Conservation (phyloP, 106 monocot genomes). For the Phalaenopsis equestris region DNA sequence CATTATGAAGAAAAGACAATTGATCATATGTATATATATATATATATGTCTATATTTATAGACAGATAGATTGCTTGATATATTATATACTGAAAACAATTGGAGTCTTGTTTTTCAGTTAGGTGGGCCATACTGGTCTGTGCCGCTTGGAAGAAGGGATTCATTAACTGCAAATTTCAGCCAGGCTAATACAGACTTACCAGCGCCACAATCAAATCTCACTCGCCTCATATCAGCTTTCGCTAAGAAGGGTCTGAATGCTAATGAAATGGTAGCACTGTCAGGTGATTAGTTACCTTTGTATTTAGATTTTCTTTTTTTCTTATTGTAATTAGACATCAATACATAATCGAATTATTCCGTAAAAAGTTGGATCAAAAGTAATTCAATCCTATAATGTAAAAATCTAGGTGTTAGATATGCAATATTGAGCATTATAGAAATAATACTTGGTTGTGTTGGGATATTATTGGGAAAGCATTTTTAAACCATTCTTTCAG, state of each 20-base stretch:
- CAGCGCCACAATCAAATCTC: conserved; percentile 30
- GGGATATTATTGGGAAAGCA: too few relatives aligned
- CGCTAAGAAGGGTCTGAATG: conserved; percentile 32
- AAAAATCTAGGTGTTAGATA: too few relatives aligned
- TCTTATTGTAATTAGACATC: too few relatives aligned
- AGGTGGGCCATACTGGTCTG: conserved; percentile 50
- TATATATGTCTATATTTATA: not conserved
- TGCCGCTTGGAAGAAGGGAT: conserved; percentile 69
- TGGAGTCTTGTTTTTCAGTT: conserved; percentile 20
- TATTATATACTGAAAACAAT: too few relatives aligned
- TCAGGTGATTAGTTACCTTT: conserved; percentile 11
- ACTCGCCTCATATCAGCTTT: conserved; percentile 34
- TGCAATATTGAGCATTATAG: too few relatives aligned
- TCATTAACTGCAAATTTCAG: conserved; percentile 43
- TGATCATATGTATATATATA: not conserved
- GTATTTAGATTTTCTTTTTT: not conserved
- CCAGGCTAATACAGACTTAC: conserved; percentile 45
- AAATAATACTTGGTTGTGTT: too few relatives aligned
- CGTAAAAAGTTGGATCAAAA: too few relatives aligned
- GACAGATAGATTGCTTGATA: too few relatives aligned
- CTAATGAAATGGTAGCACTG: conserved; percentile 47
- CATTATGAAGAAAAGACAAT: not conserved
- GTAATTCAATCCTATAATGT: too few relatives aligned
- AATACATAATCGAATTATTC: too few relatives aligned
- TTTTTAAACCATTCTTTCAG: too few relatives aligned